phyloP scores from a whole-genome alignment of 1,284 basidiomycete species.

The Ganoderma lingzhi region DNA sequence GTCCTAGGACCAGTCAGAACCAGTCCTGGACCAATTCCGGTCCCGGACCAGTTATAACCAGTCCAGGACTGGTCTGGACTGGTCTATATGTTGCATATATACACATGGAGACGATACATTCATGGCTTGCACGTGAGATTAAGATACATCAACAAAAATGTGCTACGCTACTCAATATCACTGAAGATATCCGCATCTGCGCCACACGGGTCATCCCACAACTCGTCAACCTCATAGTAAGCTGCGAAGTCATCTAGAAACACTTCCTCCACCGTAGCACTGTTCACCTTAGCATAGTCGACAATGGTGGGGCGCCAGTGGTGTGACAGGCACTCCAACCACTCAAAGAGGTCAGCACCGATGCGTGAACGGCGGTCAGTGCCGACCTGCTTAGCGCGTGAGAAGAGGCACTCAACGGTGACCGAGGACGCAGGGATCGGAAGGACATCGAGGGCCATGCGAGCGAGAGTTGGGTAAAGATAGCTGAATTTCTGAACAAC shows the following conservation, averaged over 20 bases:
- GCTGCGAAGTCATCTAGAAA: neutral
- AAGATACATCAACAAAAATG: no score
- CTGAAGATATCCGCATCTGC: no score
- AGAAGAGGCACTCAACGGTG: slow-evolving; percentile 10
- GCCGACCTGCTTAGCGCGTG: neutral
- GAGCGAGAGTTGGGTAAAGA: slow-evolving; percentile 8
- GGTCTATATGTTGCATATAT: no score
- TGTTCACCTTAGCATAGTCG: slow-evolving; percentile 4
- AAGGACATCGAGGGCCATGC: slow-evolving; percentile 12
- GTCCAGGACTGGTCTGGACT: no score
- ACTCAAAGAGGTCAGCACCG: slow-evolving; percentile 19
- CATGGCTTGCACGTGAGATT: no score
- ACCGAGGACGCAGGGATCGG: slow-evolving; percentile 5
- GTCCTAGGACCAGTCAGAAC: no score
- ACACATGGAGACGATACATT: no score
- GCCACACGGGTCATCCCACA: neutral
- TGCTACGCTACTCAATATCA: no score
- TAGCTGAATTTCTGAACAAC: neutral
- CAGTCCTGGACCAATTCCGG: neutral
- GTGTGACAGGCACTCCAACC: slow-evolving; percentile 8
- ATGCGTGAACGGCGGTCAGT: slow-evolving; percentile 5
- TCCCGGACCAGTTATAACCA: neutral
- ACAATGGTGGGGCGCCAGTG: slow-evolving; percentile 9
- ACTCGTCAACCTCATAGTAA: neutral
- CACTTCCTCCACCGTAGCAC: slow-evolving; percentile 1